Percentiles rank a stretch among this genome's conserved stretches.
Evolutionary conservation across 768 basidiomycete genomes (phyloP).

Genomic region (Termitomyces sp.): DNA sequence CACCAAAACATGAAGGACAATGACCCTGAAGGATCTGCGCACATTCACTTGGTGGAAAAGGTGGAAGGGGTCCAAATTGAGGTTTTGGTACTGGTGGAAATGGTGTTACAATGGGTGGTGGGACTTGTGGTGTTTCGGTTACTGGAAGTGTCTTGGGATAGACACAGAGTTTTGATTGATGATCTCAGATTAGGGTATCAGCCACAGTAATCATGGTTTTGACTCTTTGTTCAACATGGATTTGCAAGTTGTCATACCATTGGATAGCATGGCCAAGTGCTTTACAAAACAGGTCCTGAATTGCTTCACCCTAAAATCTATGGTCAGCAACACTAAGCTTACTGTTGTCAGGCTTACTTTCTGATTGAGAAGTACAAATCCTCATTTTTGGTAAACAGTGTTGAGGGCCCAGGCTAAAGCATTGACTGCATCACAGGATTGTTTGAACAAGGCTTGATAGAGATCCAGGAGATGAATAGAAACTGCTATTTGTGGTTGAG

Average conservation of each 20-base stretch:
- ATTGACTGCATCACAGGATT: slow-evolving; percentile 35
- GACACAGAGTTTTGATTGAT: background rate
- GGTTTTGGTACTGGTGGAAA: too few relatives aligned
- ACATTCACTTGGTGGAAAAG: slow-evolving; percentile 5
- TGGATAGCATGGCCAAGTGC: slow-evolving; percentile 4
- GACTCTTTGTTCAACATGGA: background rate
- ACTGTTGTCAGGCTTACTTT: slow-evolving; percentile 19
- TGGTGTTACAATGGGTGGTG: too few relatives aligned
- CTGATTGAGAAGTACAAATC: background rate
- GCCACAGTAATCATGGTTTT: background rate
- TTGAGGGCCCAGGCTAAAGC: slow-evolving; percentile 26
- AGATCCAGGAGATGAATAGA: slow-evolving; percentile 28
- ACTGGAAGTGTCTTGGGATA: background rate
- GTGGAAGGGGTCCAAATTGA: too few relatives aligned
- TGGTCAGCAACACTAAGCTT: slow-evolving; percentile 7
- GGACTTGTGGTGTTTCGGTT: background rate
- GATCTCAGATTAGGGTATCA: background rate
- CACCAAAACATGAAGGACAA: slow-evolving; percentile 25
- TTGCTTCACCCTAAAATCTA: slow-evolving; percentile 24
- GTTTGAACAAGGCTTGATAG: slow-evolving; percentile 32
- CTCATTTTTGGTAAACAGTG: slow-evolving; percentile 28
- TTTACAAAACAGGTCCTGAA: slow-evolving; percentile 30
- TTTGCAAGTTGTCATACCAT: slow-evolving; percentile 17
- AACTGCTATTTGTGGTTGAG: slow-evolving; percentile 22
- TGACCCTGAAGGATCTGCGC: slow-evolving; percentile 24